Percentiles rank a stretch among this genome's conserved stretches.
Conservation (phyloP, 2,329 filamentous ascomycete genomes). For the Arthrobotrys megalospora region DNA sequence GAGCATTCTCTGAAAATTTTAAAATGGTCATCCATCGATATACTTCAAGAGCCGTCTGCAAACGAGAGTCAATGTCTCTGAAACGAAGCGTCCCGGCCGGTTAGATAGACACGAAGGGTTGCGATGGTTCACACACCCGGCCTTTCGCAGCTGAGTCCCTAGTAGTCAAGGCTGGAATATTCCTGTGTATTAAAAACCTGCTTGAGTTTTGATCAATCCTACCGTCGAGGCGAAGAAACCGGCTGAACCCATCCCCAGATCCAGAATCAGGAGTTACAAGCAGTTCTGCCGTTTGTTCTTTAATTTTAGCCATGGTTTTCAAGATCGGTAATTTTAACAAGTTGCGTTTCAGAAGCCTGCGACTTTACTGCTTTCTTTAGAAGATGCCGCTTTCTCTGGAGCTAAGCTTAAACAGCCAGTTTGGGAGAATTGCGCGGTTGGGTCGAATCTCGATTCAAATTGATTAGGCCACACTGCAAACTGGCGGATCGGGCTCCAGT, state of each 20-base stretch:
- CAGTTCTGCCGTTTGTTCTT: conserved; percentile 25
- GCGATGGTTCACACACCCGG: background rate
- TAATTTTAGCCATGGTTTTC: conserved; percentile 32
- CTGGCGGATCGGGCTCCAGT: background rate
- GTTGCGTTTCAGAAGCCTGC: conserved; percentile 45
- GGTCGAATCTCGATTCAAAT: conserved; percentile 48
- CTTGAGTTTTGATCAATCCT: background rate
- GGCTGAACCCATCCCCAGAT: conserved; percentile 17
- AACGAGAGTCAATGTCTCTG: background rate
- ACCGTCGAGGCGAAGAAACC: background rate
- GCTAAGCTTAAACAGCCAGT: conserved; percentile 22
- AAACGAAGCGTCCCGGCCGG: no score
- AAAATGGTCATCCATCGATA: background rate
- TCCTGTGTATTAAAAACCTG: conserved; percentile 1
- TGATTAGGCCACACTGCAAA: conserved; percentile 34
- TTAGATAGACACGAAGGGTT: background rate
- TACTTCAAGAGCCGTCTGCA: background rate
- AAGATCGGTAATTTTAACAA: conserved; percentile 42
- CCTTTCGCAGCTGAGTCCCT: background rate
- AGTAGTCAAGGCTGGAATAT: conserved; percentile 7
- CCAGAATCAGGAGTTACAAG: conserved; percentile 27
- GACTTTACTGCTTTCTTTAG: conserved; percentile 31
- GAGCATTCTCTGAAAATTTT: background rate
- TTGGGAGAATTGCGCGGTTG: conserved; percentile 47
- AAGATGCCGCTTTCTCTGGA: conserved; percentile 21